Percentiles rank a stretch among this genome's conserved stretches.
These are phyloP conservation scores for Eremochloa ophiuroides DNA, from an alignment of 176 grass and related monocot genomes.

Conservation along the genomic window DNA sequence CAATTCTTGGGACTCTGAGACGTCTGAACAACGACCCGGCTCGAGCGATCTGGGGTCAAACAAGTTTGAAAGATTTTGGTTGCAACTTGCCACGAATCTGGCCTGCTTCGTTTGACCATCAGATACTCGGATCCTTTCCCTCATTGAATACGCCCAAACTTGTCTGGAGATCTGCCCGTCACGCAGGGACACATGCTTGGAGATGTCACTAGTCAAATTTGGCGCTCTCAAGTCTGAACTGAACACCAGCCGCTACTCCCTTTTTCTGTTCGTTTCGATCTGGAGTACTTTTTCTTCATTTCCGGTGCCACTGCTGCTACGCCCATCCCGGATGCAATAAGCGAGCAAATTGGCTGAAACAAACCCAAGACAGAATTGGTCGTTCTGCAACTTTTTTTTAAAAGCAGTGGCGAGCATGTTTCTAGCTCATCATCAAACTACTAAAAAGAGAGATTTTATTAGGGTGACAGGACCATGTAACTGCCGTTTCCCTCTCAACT, in stretches of 20 bases:
- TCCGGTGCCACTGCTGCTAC: background rate
- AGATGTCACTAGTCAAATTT: constrained; percentile 30
- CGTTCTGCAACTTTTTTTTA: background rate
- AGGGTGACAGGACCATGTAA: background rate
- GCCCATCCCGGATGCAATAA: background rate
- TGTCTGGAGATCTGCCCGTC: constrained; percentile 41
- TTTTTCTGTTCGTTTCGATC: background rate
- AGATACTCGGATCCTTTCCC: constrained; percentile 12
- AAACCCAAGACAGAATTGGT: background rate
- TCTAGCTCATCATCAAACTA: background rate
- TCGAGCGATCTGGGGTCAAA: constrained; percentile 16
- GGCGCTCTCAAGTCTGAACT: background rate
- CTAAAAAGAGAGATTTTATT: background rate
- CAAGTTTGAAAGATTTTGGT: constrained; percentile 28
- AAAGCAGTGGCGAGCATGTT: background rate
- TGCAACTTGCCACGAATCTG: constrained; percentile 1
- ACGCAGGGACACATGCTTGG: background rate
- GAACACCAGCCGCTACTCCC: background rate
- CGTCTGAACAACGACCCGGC: constrained; percentile 24
- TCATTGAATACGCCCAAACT: background rate
- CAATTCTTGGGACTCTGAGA: background rate
- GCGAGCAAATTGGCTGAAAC: background rate
- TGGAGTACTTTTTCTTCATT: background rate
- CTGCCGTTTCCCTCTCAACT: constrained; percentile 9
- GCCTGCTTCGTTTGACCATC: constrained; percentile 42